Evolutionary conservation across 2,329 filamentous ascomycete species (phyloP).

Genomic region (Beauveria pseudobassiana): DNA sequence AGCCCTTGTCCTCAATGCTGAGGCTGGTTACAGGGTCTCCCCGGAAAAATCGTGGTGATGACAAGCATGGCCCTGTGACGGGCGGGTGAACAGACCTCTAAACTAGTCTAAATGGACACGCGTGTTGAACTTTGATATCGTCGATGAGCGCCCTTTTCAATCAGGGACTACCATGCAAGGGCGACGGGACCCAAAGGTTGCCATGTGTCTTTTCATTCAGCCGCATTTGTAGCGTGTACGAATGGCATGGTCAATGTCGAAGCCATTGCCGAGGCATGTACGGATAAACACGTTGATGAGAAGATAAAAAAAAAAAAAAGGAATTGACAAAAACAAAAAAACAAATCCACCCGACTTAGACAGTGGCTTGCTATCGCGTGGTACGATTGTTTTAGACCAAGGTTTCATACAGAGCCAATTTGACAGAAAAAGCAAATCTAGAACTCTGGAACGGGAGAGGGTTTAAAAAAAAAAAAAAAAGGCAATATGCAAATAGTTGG

Average conservation of each 20-base stretch:
- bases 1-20: no score
- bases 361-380: neutral
- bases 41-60: neutral
- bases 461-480: neutral
- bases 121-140: neutral
- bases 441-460: conserved; percentile 1
- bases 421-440: neutral
- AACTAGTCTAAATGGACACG: no score
- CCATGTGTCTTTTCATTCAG: neutral
- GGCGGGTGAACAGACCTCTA: neutral
- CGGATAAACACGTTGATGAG: no score
- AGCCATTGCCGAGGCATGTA: neutral
- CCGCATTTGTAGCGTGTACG: no score
- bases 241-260: no score
- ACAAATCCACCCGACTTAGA: neutral
- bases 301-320: neutral
- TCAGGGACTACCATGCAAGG: neutral
- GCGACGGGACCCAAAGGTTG: neutral
- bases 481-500: neutral
- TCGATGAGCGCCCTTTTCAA: neutral
- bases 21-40: neutral
- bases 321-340: neutral
- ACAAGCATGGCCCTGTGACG: neutral
- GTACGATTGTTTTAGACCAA: neutral
- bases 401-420: neutral